These are phyloP conservation scores for Mortierella sp. DNA, from an alignment of 371 early-diverging fungal species.

Conservation along the genomic window DNA sequence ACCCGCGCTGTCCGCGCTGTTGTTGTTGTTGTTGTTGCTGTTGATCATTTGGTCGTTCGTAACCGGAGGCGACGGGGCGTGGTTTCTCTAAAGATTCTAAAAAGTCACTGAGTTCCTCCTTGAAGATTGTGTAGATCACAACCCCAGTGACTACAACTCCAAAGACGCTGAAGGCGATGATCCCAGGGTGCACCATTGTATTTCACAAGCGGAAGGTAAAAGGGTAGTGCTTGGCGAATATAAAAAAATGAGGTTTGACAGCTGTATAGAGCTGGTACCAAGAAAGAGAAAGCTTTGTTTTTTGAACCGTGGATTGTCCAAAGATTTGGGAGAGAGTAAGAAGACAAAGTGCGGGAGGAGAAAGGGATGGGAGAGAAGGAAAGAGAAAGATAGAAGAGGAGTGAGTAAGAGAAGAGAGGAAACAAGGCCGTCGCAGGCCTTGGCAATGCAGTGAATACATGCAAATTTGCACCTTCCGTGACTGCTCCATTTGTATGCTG, in stretches of 20 bases:
- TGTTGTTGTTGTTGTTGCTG: not conserved
- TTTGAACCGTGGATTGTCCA: no score
- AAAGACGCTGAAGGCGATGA: conserved; percentile 29
- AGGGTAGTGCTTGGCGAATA: not conserved
- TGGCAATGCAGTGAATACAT: not conserved
- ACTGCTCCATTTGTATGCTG: not conserved
- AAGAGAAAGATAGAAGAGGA: not conserved
- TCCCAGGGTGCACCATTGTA: conserved; percentile 49
- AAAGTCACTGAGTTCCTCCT: conserved; percentile 31
- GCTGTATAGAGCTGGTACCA: no score
- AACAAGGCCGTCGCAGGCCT: not conserved
- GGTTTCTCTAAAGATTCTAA: conserved; percentile 27
- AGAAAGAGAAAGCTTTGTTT: not conserved
- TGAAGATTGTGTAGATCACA: conserved; percentile 36
- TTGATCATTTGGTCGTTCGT: not conserved
- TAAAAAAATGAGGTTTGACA: not conserved
- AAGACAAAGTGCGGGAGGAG: no score
- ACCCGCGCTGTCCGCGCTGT: not conserved
- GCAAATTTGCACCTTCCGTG: not conserved
- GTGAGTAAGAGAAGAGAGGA: not conserved
- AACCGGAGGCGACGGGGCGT: conserved; percentile 5
- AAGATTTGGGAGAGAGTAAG: no score
- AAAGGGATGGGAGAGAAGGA: not conserved
- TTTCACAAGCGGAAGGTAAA: not conserved
- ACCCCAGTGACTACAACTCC: conserved; percentile 48